Evolutionary conservation across 305 asterid species (phyloP).

Genomic region (Nicotiana rustica): DNA sequence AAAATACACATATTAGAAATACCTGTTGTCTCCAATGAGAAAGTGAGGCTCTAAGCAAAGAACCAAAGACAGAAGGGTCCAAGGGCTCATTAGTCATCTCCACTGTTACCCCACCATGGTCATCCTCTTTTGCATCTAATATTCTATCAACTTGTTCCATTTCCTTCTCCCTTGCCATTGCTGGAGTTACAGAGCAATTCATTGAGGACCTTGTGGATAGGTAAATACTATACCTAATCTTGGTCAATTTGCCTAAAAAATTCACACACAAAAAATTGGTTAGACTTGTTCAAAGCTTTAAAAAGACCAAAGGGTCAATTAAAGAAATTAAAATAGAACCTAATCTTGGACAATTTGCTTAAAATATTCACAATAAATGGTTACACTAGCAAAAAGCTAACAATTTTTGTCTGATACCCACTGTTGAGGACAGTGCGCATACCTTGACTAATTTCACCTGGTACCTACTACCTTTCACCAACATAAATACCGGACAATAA

Average conservation of each 20-base stretch:
- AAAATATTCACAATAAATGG: background rate
- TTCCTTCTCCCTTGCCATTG: constrained; percentile 46
- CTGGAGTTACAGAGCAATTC: constrained; percentile 52
- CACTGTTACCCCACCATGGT: constrained; percentile 78
- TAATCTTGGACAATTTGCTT: background rate
- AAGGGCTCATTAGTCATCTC: constrained; percentile 75
- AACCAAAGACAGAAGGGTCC: constrained; percentile 60
- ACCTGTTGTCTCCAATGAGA: constrained; percentile 82
- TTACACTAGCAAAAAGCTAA: background rate
- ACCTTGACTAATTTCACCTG: too few relatives aligned
- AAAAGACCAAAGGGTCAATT: background rate
- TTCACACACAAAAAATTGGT: background rate
- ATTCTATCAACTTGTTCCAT: constrained; percentile 54
- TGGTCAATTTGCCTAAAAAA: constrained; percentile 48
- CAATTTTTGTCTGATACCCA: too few relatives aligned
- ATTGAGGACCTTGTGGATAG: constrained; percentile 47
- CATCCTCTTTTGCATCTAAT: constrained; percentile 66
- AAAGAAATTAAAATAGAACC: constrained; percentile 13
- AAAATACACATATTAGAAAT: background rate
- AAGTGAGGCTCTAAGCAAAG: constrained; percentile 77
- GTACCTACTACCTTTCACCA: too few relatives aligned
- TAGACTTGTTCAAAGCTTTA: background rate
- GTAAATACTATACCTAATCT: constrained; percentile 43
- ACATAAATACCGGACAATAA: too few relatives aligned
- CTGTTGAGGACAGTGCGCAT: too few relatives aligned